A percentile compares a stretch with the other conserved stretches of the same genome.
phyloP scores from a whole-genome alignment of 345 rosid genomes.

The Heritiera fomes region DNA sequence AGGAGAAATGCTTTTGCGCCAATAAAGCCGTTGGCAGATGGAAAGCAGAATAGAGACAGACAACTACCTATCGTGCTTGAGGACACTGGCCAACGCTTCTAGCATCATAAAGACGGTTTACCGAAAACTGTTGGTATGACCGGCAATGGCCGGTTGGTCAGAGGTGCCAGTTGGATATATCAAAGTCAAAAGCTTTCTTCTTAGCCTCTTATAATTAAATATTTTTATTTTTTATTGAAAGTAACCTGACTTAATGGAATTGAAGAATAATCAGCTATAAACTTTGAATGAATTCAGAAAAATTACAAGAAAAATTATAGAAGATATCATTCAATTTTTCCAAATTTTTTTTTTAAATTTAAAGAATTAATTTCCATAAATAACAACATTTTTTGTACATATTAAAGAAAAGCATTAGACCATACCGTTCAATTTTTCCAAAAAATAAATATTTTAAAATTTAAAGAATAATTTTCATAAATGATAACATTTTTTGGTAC shows the following conservation, averaged over 20 bases:
- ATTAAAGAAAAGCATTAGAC: no score
- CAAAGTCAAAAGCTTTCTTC: not conserved
- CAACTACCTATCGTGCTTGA: no score
- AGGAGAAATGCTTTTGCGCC: not conserved
- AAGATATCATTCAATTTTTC: no score
- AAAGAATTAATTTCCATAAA: no score
- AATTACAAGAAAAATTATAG: no score
- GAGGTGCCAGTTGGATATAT: not conserved
- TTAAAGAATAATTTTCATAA: no score
- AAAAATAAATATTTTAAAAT: no score
- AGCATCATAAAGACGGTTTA: not conserved
- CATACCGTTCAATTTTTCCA: no score
- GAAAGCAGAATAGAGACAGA: conserved; percentile 9
- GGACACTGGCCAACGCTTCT: no score
- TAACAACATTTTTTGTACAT: no score
- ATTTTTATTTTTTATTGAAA: not conserved
- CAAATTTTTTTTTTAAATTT: no score
- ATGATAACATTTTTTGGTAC: no score
- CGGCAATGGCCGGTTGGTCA: conserved; percentile 10
- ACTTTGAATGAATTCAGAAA: not conserved
- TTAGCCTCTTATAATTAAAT: not conserved
- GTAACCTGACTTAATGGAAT: not conserved
- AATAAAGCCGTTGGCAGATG: conserved; percentile 8
- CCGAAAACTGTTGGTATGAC: not conserved
- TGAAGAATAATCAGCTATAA: not conserved